Conservation (phyloP, 495 filamentous ascomycete species). For the Penicillium pulvis region DNA sequence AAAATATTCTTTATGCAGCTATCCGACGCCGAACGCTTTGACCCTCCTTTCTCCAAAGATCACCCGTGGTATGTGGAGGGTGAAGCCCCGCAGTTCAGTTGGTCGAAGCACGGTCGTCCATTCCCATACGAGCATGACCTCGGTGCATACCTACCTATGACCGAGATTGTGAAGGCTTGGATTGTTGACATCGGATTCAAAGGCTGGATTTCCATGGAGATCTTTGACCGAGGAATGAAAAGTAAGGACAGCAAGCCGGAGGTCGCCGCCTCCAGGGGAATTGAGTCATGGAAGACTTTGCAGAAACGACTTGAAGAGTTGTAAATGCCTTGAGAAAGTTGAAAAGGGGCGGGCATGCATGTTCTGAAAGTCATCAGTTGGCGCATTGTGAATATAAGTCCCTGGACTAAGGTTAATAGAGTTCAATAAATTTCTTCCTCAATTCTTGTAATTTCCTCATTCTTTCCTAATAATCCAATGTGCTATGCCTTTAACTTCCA, state of each 20-base stretch:
- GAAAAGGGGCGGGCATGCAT: no score
- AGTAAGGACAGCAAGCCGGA: slow-evolving; percentile 37
- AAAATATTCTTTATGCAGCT: slow-evolving; percentile 78
- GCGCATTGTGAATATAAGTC: no score
- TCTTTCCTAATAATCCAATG: no score
- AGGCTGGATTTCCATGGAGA: slow-evolving; percentile 74
- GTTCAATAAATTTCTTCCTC: no score
- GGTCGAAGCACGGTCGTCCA: slow-evolving; percentile 71
- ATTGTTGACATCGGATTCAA: slow-evolving; percentile 62
- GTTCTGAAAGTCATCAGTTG: no score
- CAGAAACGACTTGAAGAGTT: neutral
- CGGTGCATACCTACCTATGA: slow-evolving; percentile 66
- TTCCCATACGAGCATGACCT: slow-evolving; percentile 66
- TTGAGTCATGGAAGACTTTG: slow-evolving; percentile 24
- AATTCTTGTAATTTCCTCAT: no score
- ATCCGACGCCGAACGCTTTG: slow-evolving; percentile 67
- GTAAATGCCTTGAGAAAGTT: no score
- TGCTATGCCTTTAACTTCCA: no score
- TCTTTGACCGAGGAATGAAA: slow-evolving; percentile 67
- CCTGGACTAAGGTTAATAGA: no score
- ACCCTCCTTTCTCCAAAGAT: slow-evolving; percentile 55
- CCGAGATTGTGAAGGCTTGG: slow-evolving; percentile 45
- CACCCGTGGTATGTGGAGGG: slow-evolving; percentile 64
- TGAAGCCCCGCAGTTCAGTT: slow-evolving; percentile 71
- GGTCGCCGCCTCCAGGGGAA: slow-evolving; percentile 21